phyloP scores from a whole-genome alignment of 1,284 basidiomycete genomes.

The Volvariella surrecta region DNA sequence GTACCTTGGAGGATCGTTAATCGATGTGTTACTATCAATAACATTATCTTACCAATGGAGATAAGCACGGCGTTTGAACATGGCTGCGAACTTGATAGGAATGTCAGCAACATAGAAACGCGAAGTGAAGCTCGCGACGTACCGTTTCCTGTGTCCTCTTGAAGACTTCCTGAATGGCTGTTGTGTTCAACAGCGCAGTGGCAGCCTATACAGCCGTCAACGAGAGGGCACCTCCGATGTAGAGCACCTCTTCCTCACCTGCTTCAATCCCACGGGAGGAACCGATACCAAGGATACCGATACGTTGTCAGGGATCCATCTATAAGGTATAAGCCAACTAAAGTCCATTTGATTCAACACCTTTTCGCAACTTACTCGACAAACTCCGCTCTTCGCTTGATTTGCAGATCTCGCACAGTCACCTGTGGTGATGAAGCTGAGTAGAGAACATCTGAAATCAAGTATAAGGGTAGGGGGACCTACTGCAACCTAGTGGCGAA shows the following conservation, averaged over 20 bases:
- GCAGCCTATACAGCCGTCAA: conserved; percentile 41
- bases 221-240: conserved; percentile 3
- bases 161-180: conserved; percentile 87
- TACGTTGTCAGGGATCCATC: conserved; percentile 83
- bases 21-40: no score
- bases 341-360: neutral
- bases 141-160: conserved; percentile 68
- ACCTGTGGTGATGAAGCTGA: conserved; percentile 23
- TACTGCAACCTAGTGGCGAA: conserved; percentile 45
- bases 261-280: conserved; percentile 72
- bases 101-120: neutral
- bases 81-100: conserved; percentile 53
- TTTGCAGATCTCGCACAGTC: conserved; percentile 48
- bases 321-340: conserved; percentile 18
- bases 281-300: conserved; percentile 77
- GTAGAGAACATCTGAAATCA: conserved; percentile 6
- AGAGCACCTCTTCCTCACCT: conserved; percentile 29
- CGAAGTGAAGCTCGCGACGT: conserved; percentile 12
- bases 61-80: conserved; percentile 83
- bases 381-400: conserved; percentile 66
- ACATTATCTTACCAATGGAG: conserved; percentile 57
- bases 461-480: conserved; percentile 17
- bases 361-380: conserved; percentile 51
- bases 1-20: conserved; percentile 34
- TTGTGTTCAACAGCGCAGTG: conserved; percentile 79